phyloP scores from a whole-genome alignment of 2,329 filamentous ascomycete genomes.

The Diaporthe ampelina region DNA sequence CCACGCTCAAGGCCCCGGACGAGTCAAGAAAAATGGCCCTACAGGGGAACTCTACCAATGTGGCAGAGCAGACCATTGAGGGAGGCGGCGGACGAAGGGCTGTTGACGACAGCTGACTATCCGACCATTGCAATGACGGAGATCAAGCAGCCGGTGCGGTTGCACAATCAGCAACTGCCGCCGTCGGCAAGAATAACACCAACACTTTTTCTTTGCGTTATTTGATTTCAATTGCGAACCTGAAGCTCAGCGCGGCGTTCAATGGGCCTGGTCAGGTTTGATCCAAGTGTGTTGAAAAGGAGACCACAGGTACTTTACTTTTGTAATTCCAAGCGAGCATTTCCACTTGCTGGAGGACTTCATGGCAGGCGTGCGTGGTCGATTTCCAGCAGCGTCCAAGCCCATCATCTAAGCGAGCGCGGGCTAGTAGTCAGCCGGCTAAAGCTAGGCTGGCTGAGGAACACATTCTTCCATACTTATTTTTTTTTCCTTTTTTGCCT shows the following conservation, averaged over 20 bases:
- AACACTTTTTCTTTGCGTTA: constrained; percentile 38
- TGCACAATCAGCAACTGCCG: not conserved
- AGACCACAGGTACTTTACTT: constrained; percentile 7
- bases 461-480: not conserved
- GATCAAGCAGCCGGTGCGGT: not conserved
- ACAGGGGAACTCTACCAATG: not conserved
- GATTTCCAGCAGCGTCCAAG: not conserved
- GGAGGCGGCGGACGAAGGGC: not conserved
- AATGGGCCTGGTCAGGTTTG: constrained; percentile 34
- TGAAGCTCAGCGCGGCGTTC: constrained; percentile 41
- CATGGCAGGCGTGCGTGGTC: not conserved
- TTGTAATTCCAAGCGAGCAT: constrained; percentile 9
- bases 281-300: constrained; percentile 22
- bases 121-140: constrained; percentile 17
- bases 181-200: constrained; percentile 13
- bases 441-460: not conserved
- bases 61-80: not conserved
- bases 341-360: not conserved
- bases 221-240: constrained; percentile 34
- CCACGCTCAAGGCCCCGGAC: constrained; percentile 44
- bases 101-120: constrained; percentile 22
- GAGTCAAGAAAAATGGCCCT: constrained; percentile 44
- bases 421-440: not conserved
- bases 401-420: not conserved
- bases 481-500: not conserved